Evolutionary conservation across 257 asterid species (phyloP), one percentile per base, ranked within the genome.

Genomic region (Apocynum venetum): DNA sequence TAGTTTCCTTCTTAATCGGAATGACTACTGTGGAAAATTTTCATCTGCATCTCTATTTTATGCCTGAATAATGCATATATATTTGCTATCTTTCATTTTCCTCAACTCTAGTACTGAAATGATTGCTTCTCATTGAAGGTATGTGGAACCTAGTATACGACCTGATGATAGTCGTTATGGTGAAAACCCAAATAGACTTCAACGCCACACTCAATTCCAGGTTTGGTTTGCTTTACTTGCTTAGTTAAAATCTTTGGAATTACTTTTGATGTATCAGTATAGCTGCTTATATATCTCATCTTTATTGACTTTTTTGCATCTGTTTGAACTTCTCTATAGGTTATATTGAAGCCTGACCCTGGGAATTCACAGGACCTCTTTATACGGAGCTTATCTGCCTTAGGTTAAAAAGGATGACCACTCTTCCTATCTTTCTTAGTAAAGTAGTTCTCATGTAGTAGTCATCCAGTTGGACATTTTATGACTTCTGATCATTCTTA

Each of bases 161-260:
- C 99, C 99, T 7, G 98, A 96, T 82, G 99, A 96, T 83, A 96
- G 99, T 79, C 97, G 99, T 46, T 96, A 96, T 84, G 99, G 99
- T 83, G 97, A 96, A 88, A 96, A 93, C 79, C 99, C 99, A 31
- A 96, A 96, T 80, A 89, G 99, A 84, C 99, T 96, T 85, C 99
- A 93, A 80, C 89, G 97, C 59, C 99, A 96, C 85, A 96, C 99
- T 61, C 99, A 96, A 79, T 93, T 96, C 76, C 99, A 93, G 97
- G 99, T 91, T 79, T 76, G 46, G 75, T 72, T 73, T 73, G 25
- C 71, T 61, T 71, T 56, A 59, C 35, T 67, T 56, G 59, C 17
- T 69, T 43, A 55, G 79, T 52, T 80, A 49, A 52, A 40, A 25
- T 25, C 11, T 59, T 74, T 56, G 48, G 15, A 71, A 46, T 17